These are phyloP conservation scores for Pelargonium myrrhifolium DNA, from an alignment of 441 rosid genomes.

Conservation along the genomic window DNA sequence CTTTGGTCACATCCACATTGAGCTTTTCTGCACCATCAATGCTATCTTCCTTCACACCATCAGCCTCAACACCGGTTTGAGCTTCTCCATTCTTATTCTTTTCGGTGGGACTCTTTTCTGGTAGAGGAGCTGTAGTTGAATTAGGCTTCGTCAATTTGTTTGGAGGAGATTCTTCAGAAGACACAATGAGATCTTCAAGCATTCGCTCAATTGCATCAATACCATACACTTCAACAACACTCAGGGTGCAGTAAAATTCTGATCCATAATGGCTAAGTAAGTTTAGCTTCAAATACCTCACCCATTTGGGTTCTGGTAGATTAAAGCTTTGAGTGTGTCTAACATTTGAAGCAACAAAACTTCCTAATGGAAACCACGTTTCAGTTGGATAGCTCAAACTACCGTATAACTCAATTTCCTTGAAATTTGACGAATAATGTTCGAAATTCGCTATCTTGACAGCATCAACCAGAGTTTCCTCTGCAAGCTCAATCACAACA, in stretches of 20 bases:
- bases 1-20: conserved; percentile 29
- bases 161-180: conserved; percentile 24
- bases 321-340: conserved; percentile 60
- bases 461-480: conserved; percentile 85
- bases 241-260: conserved; percentile 86
- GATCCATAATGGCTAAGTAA: conserved; percentile 74
- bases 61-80: conserved; percentile 20
- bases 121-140: conserved; percentile 20
- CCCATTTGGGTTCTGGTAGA: conserved; percentile 70
- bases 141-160: conserved; percentile 8
- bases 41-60: conserved; percentile 28
- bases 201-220: conserved; percentile 86
- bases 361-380: conserved; percentile 66
- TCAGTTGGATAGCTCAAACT: conserved; percentile 77
- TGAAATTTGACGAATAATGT: conserved; percentile 82
- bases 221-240: conserved; percentile 73
- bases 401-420: conserved; percentile 69
- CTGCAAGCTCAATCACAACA: conserved; percentile 75
- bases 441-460: conserved; percentile 80
- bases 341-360: conserved; percentile 68
- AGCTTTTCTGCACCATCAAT: conserved; percentile 28
- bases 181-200: conserved; percentile 76
- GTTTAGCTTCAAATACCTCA: conserved; percentile 66
- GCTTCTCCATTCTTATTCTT: background rate
- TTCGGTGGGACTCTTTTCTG: background rate